Conservation (phyloP, 1,139 yeast genomes). For the Lodderomyces theae region DNA sequence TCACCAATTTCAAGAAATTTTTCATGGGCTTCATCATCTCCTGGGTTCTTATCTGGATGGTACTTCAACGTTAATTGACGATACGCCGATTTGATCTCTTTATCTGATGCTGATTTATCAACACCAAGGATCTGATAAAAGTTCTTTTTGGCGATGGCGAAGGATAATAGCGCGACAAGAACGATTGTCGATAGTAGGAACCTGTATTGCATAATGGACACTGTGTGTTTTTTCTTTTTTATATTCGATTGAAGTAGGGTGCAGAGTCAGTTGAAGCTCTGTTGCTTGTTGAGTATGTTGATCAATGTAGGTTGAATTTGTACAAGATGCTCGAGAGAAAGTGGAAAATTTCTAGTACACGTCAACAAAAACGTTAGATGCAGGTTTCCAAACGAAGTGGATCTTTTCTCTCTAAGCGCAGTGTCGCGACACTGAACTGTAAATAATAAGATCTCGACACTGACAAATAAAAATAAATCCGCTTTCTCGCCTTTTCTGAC, state of each 20-base stretch:
- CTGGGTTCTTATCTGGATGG: conserved; percentile 90
- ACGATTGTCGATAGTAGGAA: conserved; percentile 11
- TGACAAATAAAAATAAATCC: no score
- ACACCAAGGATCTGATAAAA: conserved; percentile 61
- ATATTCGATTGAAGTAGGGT: no score
- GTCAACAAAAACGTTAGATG: background rate
- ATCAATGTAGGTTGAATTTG: no score
- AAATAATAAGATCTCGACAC: background rate
- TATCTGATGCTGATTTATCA: conserved; percentile 64
- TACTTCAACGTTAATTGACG: conserved; percentile 78
- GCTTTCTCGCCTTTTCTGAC: no score
- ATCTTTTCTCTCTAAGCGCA: background rate
- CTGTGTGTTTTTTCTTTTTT: no score
- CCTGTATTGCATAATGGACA: conserved; percentile 11
- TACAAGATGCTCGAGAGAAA: no score
- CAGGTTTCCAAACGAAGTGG: background rate
- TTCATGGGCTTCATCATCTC: conserved; percentile 74
- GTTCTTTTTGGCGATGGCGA: conserved; percentile 18
- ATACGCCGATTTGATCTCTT: conserved; percentile 85
- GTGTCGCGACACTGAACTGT: background rate
- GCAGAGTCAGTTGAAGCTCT: no score
- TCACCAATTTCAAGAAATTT: conserved; percentile 88
- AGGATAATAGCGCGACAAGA: conserved; percentile 7
- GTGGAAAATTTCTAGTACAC: no score
- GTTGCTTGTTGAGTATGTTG: no score